Evolutionary conservation across 2,329 filamentous ascomycete species (phyloP).

Genomic region (Nannizzia gypsea): DNA sequence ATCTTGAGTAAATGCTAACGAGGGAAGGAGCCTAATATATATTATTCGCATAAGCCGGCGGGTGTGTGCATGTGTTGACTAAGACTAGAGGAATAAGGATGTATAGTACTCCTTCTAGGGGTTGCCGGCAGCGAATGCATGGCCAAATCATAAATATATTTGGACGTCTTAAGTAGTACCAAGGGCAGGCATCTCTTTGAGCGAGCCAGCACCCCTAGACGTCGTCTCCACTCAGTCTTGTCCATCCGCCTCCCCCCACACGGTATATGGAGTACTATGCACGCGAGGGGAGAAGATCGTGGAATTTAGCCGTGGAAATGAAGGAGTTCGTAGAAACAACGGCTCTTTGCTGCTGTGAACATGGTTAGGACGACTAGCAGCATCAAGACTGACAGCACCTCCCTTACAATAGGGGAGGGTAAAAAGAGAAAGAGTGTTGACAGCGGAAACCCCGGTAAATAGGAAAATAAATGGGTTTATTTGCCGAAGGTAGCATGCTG

Average conservation of each 20-base stretch:
- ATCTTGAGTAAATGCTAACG: constrained; percentile 1
- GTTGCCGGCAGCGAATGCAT: neutral
- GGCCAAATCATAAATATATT: neutral
- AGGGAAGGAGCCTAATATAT: neutral
- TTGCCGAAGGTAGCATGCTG: neutral
- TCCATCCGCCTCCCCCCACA: neutral
- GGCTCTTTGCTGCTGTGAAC: neutral
- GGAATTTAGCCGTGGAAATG: neutral
- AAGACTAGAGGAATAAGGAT: neutral
- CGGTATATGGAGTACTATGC: neutral
- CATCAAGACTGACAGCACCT: neutral
- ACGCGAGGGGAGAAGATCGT: neutral
- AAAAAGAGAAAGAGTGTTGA: neutral
- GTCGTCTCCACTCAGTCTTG: neutral
- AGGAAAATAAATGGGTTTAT: neutral
- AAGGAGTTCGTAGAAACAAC: neutral
- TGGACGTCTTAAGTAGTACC: neutral
- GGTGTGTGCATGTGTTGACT: neutral
- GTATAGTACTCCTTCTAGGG: neutral
- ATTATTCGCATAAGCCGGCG: neutral
- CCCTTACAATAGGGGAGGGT: neutral
- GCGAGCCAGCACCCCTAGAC: neutral
- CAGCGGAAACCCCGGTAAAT: neutral
- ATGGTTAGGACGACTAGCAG: neutral
- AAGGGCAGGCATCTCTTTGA: neutral